Percentiles rank a stretch among this genome's conserved stretches.
These are phyloP conservation scores for Talaromyces sp. DNA, from an alignment of 2,329 filamentous ascomycete genomes.

Conservation along the genomic window DNA sequence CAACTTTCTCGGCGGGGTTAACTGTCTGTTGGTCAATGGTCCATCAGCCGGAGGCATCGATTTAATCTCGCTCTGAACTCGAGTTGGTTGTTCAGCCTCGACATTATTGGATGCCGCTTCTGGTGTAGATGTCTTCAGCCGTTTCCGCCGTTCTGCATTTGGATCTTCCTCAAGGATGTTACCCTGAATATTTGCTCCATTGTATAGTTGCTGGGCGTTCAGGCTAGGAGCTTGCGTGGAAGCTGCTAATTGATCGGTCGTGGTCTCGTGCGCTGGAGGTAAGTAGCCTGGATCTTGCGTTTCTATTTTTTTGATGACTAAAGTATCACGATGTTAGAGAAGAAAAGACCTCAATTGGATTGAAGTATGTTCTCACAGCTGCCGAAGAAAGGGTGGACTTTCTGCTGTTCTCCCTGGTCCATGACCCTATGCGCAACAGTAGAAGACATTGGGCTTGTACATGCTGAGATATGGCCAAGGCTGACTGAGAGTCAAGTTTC, in stretches of 20 bases:
- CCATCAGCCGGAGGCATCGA: conserved; percentile 3
- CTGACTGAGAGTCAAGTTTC: conserved; percentile 4
- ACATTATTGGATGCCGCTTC: background rate
- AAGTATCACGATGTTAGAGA: background rate
- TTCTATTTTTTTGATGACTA: conserved; percentile 9
- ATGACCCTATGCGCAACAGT: conserved; percentile 35
- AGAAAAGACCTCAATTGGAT: background rate
- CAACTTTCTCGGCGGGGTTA: conserved; percentile 51
- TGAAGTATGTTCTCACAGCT: conserved; percentile 32
- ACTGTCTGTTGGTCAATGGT: conserved; percentile 27
- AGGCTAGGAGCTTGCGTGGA: background rate
- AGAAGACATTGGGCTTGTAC: conserved; percentile 27
- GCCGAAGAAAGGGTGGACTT: conserved; percentile 42
- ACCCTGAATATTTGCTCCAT: conserved; percentile 4
- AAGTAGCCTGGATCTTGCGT: background rate
- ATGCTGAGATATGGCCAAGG: conserved; percentile 19
- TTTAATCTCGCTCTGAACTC: background rate
- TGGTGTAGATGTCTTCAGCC: conserved; percentile 29
- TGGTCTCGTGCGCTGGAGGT: conserved; percentile 5
- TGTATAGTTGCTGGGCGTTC: conserved; percentile 6
- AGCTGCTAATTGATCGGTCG: background rate
- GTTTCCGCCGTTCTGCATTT: conserved; percentile 35
- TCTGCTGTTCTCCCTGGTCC: conserved; percentile 37
- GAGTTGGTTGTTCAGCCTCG: background rate
- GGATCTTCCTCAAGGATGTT: conserved; percentile 30